A percentile compares a stretch with the other conserved stretches of the same genome.
Evolutionary conservation across 495 filamentous ascomycete species (phyloP).

Genomic region (Evansstolkia leycettana): DNA sequence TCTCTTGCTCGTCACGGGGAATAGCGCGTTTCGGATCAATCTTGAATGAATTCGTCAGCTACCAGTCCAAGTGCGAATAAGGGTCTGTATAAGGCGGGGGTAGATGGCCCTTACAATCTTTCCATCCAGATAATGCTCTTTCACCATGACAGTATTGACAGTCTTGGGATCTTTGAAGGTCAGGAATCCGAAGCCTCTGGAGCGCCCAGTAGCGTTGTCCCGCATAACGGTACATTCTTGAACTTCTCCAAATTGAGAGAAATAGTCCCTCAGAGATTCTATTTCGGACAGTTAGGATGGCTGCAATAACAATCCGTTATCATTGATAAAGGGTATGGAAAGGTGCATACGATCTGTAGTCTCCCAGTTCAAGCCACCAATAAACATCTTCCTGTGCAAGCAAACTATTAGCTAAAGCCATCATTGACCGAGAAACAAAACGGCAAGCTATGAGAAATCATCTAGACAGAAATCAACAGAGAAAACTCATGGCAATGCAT

Average conservation of each 20-base stretch:
- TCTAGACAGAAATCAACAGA: too few species aligned
- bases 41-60: slow-evolving; percentile 25
- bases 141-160: slow-evolving; percentile 99
- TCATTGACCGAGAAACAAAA: not conserved
- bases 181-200: slow-evolving; percentile 91
- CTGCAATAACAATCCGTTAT: not conserved
- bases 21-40: slow-evolving; percentile 98
- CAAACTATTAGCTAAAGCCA: slow-evolving; percentile 10
- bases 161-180: slow-evolving; percentile 96
- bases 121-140: slow-evolving; percentile 94
- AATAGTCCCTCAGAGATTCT: slow-evolving; percentile 98
- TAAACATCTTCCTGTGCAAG: slow-evolving; percentile 88
- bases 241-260: slow-evolving; percentile 95
- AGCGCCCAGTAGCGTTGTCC: slow-evolving; percentile 85
- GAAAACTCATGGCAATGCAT: too few species aligned
- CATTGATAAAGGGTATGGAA: not conserved
- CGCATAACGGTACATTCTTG: slow-evolving; percentile 97
- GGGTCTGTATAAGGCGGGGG: too few species aligned
- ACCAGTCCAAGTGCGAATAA: slow-evolving; percentile 3
- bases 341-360: slow-evolving; percentile 79
- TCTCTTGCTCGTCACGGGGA: slow-evolving; percentile 93
- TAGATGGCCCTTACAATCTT: slow-evolving; percentile 67
- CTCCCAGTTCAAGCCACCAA: slow-evolving; percentile 97
- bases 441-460: too few species aligned
- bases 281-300: slow-evolving; percentile 9